Percentiles rank a stretch among this genome's conserved stretches.
These are phyloP conservation scores for Astrothelium macrocarpum DNA, from an alignment of 495 filamentous ascomycete genomes.

Conservation along the genomic window DNA sequence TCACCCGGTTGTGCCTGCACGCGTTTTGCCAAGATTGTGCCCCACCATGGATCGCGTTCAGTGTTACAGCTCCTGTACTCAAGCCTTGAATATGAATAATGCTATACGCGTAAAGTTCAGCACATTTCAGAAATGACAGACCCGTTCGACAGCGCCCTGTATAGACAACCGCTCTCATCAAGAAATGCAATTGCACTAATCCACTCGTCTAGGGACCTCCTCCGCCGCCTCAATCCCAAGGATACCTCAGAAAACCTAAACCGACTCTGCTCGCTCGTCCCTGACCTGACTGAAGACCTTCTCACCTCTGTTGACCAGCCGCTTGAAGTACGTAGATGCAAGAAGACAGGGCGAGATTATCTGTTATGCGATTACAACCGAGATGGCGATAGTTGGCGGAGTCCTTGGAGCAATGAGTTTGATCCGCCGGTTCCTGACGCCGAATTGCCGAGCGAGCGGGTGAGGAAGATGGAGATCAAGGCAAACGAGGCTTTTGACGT, in stretches of 20 bases:
- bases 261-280: conserved; percentile 73
- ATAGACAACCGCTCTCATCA: background rate
- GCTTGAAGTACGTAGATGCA: conserved; percentile 73
- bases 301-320: conserved; percentile 96
- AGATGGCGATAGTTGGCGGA: conserved; percentile 93
- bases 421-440: conserved; percentile 61
- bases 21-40: too few species aligned
- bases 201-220: conserved; percentile 68
- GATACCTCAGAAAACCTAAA: conserved; percentile 76
- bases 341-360: conserved; percentile 85
- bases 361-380: conserved; percentile 99
- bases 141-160: conserved; percentile 3
- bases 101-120: too few species aligned
- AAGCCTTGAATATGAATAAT: too few species aligned
- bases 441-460: conserved; percentile 37
- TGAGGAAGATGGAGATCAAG: conserved; percentile 83
- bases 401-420: conserved; percentile 97
- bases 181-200: conserved; percentile 24
- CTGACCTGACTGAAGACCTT: conserved; percentile 91
- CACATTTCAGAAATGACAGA: background rate
- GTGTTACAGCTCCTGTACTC: too few species aligned
- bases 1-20: too few species aligned
- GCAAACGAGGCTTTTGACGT: conserved; percentile 96
- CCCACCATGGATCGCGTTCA: too few species aligned
- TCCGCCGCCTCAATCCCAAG: conserved; percentile 92